Base-by-base conservation (phyloP, 768 basidiomycete genomes). In the Boletus barrowsii region DNA sequence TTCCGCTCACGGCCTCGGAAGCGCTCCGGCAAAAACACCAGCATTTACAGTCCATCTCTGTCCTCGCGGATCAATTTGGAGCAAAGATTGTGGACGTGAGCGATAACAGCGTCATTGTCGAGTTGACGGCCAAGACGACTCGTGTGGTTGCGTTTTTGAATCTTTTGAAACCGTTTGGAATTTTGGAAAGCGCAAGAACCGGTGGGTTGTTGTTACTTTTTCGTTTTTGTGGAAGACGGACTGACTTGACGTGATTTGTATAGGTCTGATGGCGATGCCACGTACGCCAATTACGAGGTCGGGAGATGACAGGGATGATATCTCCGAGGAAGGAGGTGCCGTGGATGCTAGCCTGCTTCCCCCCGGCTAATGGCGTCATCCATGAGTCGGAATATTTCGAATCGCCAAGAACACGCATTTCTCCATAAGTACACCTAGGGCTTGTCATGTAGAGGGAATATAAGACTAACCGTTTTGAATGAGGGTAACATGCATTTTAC, bases 231-330 rank as follows among this genome's bases (percentile, higher is more conserved):
- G 17, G 6, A 17, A 32, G 42, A 29, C n/a, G 45, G 42, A 33
- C 17, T 22, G 32, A 54, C 14, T 0, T 9, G 2, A 10, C 15
- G 2, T 37, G 15, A 36, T 35, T 29, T 26, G 32, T 33, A 6
- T 57, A 96, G 95, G 95, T 67, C 75, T 91, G 37, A 99, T 99
- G 96, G 95, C 91, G 7, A 97, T 99, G 90, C 97, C 97, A 5
- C 83, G 97, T 56, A 97, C 97, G 6, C 95, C 96, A 3, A 89
- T 98, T 64, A 69, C 81, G 15, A 75, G 78, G 49, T 71, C 76
- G 24, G 64, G 72, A 1, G 84, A 84, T 6, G 84, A 84, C 7
- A 84, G 83, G 14, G 87, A 84, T 14, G 76, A 78, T 13, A 69
- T 68, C 5, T 72, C 74, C 24, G 82, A 79, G 22, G 83, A 79